These are phyloP conservation scores for Bjerkandera adusta DNA, from an alignment of 1,284 basidiomycete genomes.

Conservation along the genomic window DNA sequence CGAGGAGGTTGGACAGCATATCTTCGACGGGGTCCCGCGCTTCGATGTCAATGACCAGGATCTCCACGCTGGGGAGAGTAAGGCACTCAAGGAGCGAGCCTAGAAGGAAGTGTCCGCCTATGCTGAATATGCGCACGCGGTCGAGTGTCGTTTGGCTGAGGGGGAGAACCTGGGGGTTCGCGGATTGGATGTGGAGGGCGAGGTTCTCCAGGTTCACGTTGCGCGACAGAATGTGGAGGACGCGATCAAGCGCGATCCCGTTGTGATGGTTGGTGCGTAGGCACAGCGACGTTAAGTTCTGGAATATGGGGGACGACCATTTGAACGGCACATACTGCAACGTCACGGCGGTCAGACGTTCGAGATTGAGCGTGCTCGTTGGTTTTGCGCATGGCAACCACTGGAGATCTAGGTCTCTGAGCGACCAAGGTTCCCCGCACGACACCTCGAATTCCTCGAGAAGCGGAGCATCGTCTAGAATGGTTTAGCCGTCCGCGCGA, in stretches of 20 bases:
- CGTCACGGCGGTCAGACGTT: conserved; percentile 51
- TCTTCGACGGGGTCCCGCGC: conserved; percentile 68
- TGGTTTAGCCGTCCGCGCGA: background rate
- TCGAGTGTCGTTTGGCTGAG: conserved; percentile 48
- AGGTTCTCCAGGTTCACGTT: conserved; percentile 56
- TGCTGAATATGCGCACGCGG: conserved; percentile 48
- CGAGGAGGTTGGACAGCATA: conserved; percentile 52
- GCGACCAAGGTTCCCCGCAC: conserved; percentile 59
- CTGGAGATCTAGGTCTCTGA: conserved; percentile 55
- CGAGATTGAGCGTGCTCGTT: conserved; percentile 37
- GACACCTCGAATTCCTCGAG: conserved; percentile 75
- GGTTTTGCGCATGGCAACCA: conserved; percentile 61
- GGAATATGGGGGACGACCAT: conserved; percentile 68
- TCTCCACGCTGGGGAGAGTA: conserved; percentile 49
- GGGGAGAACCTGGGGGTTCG: conserved; percentile 60
- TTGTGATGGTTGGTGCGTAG: conserved; percentile 62
- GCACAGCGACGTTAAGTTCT: conserved; percentile 53
- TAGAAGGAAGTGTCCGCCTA: conserved; percentile 68
- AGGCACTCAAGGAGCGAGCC: conserved; percentile 60
- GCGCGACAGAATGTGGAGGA: conserved; percentile 55
- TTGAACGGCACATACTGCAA: conserved; percentile 72
- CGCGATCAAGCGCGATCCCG: conserved; percentile 61
- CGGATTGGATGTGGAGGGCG: conserved; percentile 56
- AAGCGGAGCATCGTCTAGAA: conserved; percentile 63
- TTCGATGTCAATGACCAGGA: conserved; percentile 64